phyloP scores from a whole-genome alignment of 1,284 basidiomycete genomes.

The Erythrobasidium hasegawianum region DNA sequence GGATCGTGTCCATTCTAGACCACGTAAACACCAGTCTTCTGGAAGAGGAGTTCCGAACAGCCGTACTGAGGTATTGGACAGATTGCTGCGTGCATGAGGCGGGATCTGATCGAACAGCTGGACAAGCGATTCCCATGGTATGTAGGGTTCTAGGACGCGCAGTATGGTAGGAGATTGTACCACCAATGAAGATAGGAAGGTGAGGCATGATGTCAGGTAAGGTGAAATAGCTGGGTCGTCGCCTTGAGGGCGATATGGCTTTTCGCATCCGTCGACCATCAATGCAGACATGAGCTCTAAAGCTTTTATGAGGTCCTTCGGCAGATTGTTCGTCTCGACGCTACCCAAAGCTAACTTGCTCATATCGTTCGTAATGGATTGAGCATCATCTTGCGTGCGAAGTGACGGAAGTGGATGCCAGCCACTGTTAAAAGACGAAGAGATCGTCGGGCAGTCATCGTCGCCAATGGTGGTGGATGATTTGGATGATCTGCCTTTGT shows the following conservation, averaged over 20 bases:
- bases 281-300: conserved; percentile 74
- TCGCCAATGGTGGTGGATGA: background rate
- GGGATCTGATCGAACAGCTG: conserved; percentile 57
- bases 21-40: conserved; percentile 93
- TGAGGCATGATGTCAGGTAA: conserved; percentile 79
- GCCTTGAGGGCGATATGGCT: conserved; percentile 20
- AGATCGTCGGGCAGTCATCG: background rate
- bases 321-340: conserved; percentile 35
- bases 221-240: conserved; percentile 65
- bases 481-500: background rate
- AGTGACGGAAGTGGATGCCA: no score
- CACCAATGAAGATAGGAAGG: conserved; percentile 74
- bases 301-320: conserved; percentile 49
- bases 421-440: conserved; percentile 50
- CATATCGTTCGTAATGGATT: conserved; percentile 41
- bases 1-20: conserved; percentile 89
- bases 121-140: conserved; percentile 80
- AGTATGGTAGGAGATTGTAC: conserved; percentile 60
- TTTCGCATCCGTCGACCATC: conserved; percentile 60
- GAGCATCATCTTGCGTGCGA: conserved; percentile 39
- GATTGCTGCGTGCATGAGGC: conserved; percentile 10
- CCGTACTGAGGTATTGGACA: conserved; percentile 53
- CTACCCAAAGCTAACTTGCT: conserved; percentile 39
- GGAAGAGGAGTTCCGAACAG: conserved; percentile 64
- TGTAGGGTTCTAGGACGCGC: conserved; percentile 62